phyloP scores from a whole-genome alignment of 352 stramenopile species.

The Phytophthora kernoviae region DNA sequence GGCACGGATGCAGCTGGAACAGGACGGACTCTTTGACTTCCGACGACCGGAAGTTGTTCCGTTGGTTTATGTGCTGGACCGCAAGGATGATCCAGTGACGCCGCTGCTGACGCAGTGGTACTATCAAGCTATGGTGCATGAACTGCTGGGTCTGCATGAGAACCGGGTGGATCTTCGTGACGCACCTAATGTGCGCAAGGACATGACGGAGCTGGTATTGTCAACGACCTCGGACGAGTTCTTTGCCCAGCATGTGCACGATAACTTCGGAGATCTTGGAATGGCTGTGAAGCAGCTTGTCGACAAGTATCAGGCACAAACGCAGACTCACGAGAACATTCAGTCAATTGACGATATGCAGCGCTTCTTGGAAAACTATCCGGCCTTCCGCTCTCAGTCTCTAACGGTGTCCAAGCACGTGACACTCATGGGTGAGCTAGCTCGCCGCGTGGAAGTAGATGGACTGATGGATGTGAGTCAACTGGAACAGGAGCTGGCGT shows the following conservation, averaged over 20 bases:
- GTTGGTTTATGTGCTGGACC: constrained; percentile 96
- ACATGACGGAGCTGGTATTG: constrained; percentile 98
- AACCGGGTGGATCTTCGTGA: constrained; percentile 97
- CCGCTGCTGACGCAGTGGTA: constrained; percentile 98
- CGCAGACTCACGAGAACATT: constrained; percentile 87
- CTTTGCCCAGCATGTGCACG: constrained; percentile 96
- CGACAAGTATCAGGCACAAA: constrained; percentile 85
- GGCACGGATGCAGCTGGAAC: constrained; percentile 91
- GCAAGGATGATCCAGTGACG: constrained; percentile 98
- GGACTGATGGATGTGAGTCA: constrained; percentile 98
- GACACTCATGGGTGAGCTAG: constrained; percentile 98
- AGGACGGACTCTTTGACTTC: constrained; percentile 99
- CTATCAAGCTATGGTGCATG: constrained; percentile 99
- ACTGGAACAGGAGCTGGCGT: constrained; percentile 95
- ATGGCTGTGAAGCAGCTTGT: constrained; percentile 97
- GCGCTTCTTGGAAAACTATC: constrained; percentile 98
- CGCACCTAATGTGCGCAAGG: constrained; percentile 93
- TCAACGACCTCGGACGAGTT: constrained; percentile 96
- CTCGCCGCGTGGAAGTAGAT: constrained; percentile 96
- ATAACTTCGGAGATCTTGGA: constrained; percentile 98
- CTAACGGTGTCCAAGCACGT: constrained; percentile 99
- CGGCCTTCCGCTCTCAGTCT: constrained; percentile 94
- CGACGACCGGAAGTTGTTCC: constrained; percentile 79
- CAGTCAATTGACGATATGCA: constrained; percentile 98
- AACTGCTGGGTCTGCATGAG: constrained; percentile 97